Percentiles rank a stretch among this genome's conserved stretches.
These are phyloP conservation scores for Chlamydomonas schloesseri DNA, from an alignment of 139 green algal species.

Conservation along the genomic window DNA sequence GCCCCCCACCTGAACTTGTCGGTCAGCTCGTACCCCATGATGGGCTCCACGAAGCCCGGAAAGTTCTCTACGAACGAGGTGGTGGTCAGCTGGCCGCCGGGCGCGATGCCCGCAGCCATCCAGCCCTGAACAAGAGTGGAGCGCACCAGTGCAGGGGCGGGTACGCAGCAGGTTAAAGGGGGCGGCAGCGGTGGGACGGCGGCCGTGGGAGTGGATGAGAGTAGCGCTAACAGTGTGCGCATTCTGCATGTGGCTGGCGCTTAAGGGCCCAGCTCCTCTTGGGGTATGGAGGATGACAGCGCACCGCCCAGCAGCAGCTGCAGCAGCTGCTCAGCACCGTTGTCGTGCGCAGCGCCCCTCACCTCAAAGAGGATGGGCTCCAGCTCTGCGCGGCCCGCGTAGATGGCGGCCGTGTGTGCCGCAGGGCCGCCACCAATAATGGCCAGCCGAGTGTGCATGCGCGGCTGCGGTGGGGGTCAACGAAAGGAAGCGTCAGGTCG, in stretches of 20 bases:
- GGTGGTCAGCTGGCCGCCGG: slow-evolving; percentile 80
- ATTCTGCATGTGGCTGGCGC: too few species aligned
- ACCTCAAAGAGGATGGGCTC: slow-evolving; percentile 84
- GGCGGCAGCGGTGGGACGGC: too few species aligned
- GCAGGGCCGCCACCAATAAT: slow-evolving; percentile 88
- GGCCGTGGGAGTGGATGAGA: too few species aligned
- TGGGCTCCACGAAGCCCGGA: slow-evolving; percentile 79
- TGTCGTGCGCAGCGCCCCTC: too few species aligned
- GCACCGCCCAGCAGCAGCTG: too few species aligned
- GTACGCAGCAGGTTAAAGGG: background rate
- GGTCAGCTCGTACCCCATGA: slow-evolving; percentile 80
- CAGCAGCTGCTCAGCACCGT: too few species aligned
- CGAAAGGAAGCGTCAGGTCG: background rate
- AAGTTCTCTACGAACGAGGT: slow-evolving; percentile 88
- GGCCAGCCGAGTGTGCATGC: slow-evolving; percentile 62
- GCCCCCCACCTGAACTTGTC: slow-evolving; percentile 56
- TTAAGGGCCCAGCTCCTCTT: too few species aligned
- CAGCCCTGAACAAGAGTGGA: slow-evolving; percentile 77
- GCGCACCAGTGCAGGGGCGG: background rate
- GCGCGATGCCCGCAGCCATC: slow-evolving; percentile 81
- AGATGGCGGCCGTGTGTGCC: slow-evolving; percentile 87
- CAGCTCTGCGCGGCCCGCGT: slow-evolving; percentile 76
- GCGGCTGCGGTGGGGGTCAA: background rate
- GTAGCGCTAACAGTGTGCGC: background rate
- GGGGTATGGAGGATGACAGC: too few species aligned